Conservation (phyloP, 129 eudicot genomes). For the Flaveria linearis region DNA sequence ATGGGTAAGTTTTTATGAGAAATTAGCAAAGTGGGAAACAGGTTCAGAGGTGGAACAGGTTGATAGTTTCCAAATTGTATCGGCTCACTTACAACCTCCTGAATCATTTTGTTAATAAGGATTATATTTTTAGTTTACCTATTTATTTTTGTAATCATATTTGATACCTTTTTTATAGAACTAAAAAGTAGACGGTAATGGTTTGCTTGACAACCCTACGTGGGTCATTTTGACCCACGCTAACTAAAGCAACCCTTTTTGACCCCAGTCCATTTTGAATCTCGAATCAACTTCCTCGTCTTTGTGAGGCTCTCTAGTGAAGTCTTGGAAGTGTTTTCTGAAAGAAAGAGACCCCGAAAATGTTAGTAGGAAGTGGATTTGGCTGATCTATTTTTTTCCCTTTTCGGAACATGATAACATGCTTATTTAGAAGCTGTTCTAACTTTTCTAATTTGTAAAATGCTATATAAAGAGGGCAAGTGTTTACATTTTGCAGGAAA, state of each 20-base stretch:
- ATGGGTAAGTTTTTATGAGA: too few species aligned
- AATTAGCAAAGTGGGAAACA: too few species aligned
- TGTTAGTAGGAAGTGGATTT: background rate
- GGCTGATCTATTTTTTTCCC: background rate
- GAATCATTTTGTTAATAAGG: background rate
- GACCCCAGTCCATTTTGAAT: background rate
- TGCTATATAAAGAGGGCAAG: background rate
- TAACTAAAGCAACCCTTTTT: background rate
- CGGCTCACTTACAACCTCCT: background rate
- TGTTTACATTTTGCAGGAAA: slow-evolving; percentile 46
- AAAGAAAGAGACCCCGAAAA: background rate
- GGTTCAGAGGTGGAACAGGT: background rate
- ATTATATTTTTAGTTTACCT: background rate
- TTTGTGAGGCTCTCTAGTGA: background rate
- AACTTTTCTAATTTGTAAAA: background rate
- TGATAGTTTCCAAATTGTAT: background rate
- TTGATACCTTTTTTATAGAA: too few species aligned
- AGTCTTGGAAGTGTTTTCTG: background rate
- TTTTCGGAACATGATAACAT: background rate
- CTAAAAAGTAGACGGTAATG: background rate
- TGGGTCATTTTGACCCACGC: background rate
- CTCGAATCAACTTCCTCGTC: background rate
- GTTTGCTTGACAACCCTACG: background rate
- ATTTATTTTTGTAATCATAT: background rate
- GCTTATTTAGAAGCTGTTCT: background rate